phyloP scores from a whole-genome alignment of 805 yeast genomes.

The Kodamaea restingae region DNA sequence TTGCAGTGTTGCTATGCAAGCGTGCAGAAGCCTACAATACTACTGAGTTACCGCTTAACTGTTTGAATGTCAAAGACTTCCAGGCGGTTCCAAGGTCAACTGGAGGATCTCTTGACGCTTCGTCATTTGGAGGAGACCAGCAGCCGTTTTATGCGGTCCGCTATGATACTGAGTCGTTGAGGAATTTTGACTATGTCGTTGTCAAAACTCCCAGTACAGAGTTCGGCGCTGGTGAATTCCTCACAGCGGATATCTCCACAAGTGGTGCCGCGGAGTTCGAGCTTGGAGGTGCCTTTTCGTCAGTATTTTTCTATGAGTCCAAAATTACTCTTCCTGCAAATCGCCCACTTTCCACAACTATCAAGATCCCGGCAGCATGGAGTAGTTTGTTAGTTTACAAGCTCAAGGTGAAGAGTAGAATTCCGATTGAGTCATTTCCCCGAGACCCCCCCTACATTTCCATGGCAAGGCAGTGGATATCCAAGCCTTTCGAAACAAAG shows the following conservation, averaged over 20 bases:
- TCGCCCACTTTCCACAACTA: slow-evolving; percentile 42
- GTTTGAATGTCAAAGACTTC: slow-evolving; percentile 42
- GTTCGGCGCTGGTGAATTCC: slow-evolving; percentile 9
- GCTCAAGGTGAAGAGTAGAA: slow-evolving; percentile 18
- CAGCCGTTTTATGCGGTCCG: slow-evolving; percentile 49
- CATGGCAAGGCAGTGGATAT: slow-evolving; percentile 61
- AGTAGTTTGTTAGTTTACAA: slow-evolving; percentile 58
- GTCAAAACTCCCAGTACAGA: slow-evolving; percentile 33
- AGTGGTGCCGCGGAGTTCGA: slow-evolving; percentile 17
- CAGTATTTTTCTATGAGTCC: slow-evolving; percentile 39
- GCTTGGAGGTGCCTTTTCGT: slow-evolving; percentile 31
- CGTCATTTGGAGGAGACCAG: slow-evolving; percentile 50
- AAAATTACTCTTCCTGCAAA: slow-evolving; percentile 40
- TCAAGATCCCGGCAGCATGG: slow-evolving; percentile 55
- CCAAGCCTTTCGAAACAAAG: slow-evolving; percentile 69
- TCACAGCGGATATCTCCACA: slow-evolving; percentile 32
- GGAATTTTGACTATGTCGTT: slow-evolving; percentile 47
- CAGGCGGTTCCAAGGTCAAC: slow-evolving; percentile 51
- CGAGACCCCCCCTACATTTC: slow-evolving; percentile 44
- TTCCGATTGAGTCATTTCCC: slow-evolving; percentile 8
- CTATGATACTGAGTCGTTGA: slow-evolving; percentile 34
- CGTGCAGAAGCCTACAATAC: too few relatives aligned
- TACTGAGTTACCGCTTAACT: too few relatives aligned
- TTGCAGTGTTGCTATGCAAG: slow-evolving; percentile 17
- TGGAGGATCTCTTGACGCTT: slow-evolving; percentile 41